Evolutionary conservation across 257 asterid genomes (phyloP).

Genomic region (Lycium ferocissimum): DNA sequence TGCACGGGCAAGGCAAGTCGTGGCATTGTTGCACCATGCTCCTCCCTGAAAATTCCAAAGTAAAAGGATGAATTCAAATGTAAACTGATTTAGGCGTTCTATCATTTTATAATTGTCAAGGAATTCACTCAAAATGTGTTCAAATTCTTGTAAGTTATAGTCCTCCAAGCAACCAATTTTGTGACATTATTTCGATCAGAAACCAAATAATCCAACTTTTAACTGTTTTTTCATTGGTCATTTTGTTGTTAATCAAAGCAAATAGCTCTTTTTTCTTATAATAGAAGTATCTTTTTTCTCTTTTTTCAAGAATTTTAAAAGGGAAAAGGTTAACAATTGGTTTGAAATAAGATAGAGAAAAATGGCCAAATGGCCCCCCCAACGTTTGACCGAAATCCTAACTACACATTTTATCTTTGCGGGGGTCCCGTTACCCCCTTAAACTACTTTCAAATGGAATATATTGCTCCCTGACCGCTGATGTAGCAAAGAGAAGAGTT

Average conservation of each 20-base stretch:
- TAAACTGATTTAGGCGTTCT: neutral
- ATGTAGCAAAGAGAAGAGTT: too few species aligned
- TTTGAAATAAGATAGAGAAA: too few species aligned
- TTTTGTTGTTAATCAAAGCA: too few species aligned
- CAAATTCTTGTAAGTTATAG: neutral
- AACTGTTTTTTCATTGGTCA: neutral
- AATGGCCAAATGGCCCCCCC: too few species aligned
- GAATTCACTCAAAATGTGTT: neutral
- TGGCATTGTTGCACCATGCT: constrained; percentile 84
- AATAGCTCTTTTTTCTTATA: neutral
- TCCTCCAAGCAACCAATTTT: neutral
- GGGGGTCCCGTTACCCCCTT: too few species aligned
- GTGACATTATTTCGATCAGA: neutral
- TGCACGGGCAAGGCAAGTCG: constrained; percentile 60
- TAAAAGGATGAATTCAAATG: neutral
- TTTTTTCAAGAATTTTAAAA: neutral
- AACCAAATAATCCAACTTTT: neutral
- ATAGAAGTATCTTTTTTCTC: neutral
- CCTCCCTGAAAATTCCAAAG: constrained; percentile 67
- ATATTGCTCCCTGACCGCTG: too few species aligned
- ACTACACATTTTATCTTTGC: too few species aligned
- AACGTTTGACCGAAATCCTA: too few species aligned
- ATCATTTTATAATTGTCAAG: neutral
- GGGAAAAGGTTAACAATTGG: neutral
- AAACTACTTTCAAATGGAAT: too few species aligned